A percentile compares a stretch with the other conserved stretches of the same genome.
These are phyloP conservation scores for Solanum ossicruentum DNA, from an alignment of 257 asterid species.

Conservation along the genomic window DNA sequence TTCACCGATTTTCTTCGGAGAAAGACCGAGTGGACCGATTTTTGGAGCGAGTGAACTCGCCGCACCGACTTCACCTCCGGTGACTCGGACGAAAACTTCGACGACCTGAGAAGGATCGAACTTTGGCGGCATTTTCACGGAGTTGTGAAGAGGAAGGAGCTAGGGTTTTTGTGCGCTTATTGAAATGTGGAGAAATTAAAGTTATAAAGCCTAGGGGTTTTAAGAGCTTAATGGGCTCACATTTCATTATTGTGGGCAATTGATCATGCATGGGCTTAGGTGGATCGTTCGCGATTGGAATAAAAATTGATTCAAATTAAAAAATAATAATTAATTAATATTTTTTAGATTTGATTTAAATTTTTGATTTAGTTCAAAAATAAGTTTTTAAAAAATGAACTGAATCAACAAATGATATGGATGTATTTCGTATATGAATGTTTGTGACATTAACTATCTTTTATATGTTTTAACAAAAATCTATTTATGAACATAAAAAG, in stretches of 20 bases:
- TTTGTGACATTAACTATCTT: too few species aligned
- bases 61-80: constrained; percentile 71
- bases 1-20: constrained; percentile 62
- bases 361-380: too few species aligned
- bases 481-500: too few species aligned
- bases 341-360: too few species aligned
- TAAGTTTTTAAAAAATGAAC: too few species aligned
- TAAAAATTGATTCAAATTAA: too few species aligned
- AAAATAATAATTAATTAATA: too few species aligned
- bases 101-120: constrained; percentile 65
- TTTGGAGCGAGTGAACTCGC: constrained; percentile 70
- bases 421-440: too few species aligned
- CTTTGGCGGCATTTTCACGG: constrained; percentile 45
- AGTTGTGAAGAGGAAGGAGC: constrained; percentile 1
- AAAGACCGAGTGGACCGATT: constrained; percentile 67
- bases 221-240: background rate
- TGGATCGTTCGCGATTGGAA: fast-evolving
- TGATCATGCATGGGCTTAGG: too few species aligned
- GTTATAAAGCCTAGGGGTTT: background rate
- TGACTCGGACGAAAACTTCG: constrained; percentile 63
- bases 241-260: background rate
- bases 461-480: too few species aligned
- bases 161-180: constrained; percentile 8
- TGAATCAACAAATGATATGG: too few species aligned
- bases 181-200: background rate